Conservation (phyloP, 345 rosid genomes). For the Camelina sativa region DNA sequence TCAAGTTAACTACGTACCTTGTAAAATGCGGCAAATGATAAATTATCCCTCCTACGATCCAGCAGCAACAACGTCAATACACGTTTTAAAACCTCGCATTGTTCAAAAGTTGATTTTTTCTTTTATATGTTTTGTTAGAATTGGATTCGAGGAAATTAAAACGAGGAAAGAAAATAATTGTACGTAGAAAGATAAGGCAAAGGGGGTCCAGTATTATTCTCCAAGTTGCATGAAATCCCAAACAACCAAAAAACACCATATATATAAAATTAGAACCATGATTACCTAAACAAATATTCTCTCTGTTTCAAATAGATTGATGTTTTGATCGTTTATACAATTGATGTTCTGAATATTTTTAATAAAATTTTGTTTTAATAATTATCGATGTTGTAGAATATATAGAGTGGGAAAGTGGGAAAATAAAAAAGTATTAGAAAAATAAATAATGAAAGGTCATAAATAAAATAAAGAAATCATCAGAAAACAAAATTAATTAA, state of each 20-base stretch:
- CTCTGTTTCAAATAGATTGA: too few relatives aligned
- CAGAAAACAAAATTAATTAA: too few relatives aligned
- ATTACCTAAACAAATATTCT: conserved; percentile 21
- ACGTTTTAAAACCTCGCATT: not conserved
- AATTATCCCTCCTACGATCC: not conserved
- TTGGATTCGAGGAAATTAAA: conserved; percentile 2
- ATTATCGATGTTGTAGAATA: too few relatives aligned
- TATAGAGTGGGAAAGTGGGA: too few relatives aligned
- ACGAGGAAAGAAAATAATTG: not conserved
- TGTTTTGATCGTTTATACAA: too few relatives aligned
- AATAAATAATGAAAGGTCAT: too few relatives aligned
- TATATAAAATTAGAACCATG: conserved; percentile 18
- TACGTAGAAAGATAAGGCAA: conserved; percentile 8
- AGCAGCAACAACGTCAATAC: not conserved
- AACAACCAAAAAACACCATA: not conserved
- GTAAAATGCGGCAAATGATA: not conserved
- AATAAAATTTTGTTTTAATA: too few relatives aligned
- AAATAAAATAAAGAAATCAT: too few relatives aligned
- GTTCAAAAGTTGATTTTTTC: not conserved
- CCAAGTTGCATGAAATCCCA: conserved; percentile 32
- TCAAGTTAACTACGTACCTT: not conserved
- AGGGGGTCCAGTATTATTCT: conserved; percentile 15
- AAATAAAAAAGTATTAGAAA: too few relatives aligned
- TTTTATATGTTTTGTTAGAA: not conserved
- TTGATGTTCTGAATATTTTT: too few relatives aligned